Conservation (phyloP, 1,284 basidiomycete species). For the Moniliella sp. region DNA sequence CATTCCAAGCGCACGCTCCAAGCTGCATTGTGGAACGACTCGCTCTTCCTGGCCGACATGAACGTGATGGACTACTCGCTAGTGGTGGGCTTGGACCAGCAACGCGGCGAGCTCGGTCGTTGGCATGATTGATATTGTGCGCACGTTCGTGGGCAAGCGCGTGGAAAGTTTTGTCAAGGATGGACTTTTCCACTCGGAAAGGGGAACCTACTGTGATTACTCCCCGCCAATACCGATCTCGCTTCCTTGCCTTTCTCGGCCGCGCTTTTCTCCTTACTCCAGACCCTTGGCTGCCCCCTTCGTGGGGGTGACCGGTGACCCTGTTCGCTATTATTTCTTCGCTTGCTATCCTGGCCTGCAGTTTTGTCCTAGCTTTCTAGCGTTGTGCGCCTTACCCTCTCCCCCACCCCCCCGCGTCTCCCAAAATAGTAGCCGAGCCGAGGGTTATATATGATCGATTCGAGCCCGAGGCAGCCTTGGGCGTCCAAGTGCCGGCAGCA, state of each 20-base stretch:
- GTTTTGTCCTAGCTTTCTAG: too few species aligned
- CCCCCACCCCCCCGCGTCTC: too few species aligned
- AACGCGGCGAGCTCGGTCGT: conserved; percentile 43
- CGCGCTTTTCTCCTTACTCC: too few species aligned
- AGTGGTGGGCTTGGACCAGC: conserved; percentile 54
- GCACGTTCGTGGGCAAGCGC: conserved; percentile 93
- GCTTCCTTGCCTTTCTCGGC: conserved; percentile 30
- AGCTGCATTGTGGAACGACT: conserved; percentile 67
- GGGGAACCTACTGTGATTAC: conserved; percentile 27
- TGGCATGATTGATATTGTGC: conserved; percentile 81
- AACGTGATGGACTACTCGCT: conserved; percentile 95
- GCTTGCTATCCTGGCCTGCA: too few species aligned
- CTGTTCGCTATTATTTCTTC: too few species aligned
- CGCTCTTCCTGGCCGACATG: conserved; percentile 64
- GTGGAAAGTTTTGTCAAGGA: conserved; percentile 95
- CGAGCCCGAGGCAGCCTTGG: too few species aligned
- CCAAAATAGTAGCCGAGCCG: too few species aligned
- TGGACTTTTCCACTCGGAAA: conserved; percentile 45
- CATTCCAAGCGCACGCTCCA: conserved; percentile 79
- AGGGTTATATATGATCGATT: too few species aligned
- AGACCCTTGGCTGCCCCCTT: too few species aligned
- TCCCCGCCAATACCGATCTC: conserved; percentile 25
- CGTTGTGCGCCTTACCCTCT: too few species aligned
- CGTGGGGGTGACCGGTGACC: too few species aligned
- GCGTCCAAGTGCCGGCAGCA: too few species aligned